These are phyloP conservation scores for Fomitopsis serialis DNA, from an alignment of 768 basidiomycete genomes.

Conservation along the genomic window DNA sequence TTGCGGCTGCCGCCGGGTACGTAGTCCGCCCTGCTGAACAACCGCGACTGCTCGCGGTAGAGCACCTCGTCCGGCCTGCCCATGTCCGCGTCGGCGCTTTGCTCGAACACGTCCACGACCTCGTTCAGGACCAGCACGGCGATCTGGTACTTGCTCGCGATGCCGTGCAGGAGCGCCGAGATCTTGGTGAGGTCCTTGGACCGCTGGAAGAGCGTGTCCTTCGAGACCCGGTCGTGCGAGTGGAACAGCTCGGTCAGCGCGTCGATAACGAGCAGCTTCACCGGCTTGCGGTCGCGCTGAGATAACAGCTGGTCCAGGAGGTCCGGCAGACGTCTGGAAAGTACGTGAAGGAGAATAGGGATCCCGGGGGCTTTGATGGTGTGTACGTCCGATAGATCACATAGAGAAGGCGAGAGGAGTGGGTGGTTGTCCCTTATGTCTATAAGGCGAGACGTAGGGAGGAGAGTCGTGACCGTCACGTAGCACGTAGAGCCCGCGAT, in stretches of 20 bases:
- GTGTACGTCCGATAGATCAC: constrained; percentile 52
- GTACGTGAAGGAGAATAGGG: constrained; percentile 46
- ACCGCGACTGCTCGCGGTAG: constrained; percentile 70
- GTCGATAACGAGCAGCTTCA: constrained; percentile 83
- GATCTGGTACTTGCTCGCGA: constrained; percentile 59
- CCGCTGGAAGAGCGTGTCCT: constrained; percentile 63
- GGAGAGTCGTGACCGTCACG: constrained; percentile 64
- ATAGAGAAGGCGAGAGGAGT: constrained; percentile 35
- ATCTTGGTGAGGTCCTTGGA: constrained; percentile 65
- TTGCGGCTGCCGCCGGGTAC: constrained; percentile 56
- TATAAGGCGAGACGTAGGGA: constrained; percentile 63
- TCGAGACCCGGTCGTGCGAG: constrained; percentile 50
- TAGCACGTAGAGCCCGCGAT: constrained; percentile 69
- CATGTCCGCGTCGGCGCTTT: constrained; percentile 13
- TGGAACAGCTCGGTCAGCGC: constrained; percentile 85
- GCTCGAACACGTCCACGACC: constrained; percentile 61
- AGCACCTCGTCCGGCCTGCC: constrained; percentile 34
- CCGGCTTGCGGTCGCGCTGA: constrained; percentile 39
- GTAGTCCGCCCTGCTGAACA: constrained; percentile 67
- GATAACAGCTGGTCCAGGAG: constrained; percentile 36
- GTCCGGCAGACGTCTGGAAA: constrained; percentile 48
- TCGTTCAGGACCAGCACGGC: constrained; percentile 88
- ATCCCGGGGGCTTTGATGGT: constrained; percentile 54
- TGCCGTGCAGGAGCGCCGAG: constrained; percentile 60
- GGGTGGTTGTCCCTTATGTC: constrained; percentile 57